Conservation (phyloP, 2,329 filamentous ascomycete species). For the Pseudogymnoascus sp. region DNA sequence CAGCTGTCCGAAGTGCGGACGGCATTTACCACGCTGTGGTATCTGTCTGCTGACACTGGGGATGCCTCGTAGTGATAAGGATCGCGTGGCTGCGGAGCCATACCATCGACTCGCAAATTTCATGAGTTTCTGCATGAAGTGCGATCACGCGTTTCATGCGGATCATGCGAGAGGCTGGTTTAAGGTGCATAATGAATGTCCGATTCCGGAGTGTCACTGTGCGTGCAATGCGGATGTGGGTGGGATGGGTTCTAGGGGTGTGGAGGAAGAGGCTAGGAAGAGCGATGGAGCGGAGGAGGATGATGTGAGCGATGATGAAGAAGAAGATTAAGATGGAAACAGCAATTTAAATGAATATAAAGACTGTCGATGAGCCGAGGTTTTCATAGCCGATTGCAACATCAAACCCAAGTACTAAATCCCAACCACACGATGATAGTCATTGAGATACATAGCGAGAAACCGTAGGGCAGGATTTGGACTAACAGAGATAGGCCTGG, state of each 20-base stretch:
- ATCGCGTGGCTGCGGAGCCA: conserved; percentile 33
- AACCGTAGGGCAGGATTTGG: background rate
- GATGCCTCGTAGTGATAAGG: conserved; percentile 50
- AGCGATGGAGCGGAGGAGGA: background rate
- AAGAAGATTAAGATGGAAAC: background rate
- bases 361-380: background rate
- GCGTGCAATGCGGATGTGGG: conserved; percentile 35
- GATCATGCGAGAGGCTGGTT: conserved; percentile 63
- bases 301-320: background rate
- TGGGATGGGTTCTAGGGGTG: background rate
- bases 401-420: background rate
- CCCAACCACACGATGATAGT: background rate
- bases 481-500: background rate
- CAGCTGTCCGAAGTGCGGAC: conserved; percentile 57
- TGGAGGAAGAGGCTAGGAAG: background rate
- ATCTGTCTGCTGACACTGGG: conserved; percentile 60
- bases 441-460: background rate
- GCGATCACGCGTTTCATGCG: conserved; percentile 58
- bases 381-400: background rate
- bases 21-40: conserved; percentile 57
- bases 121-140: conserved; percentile 60
- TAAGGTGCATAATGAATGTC: conserved; percentile 53
- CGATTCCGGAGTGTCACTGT: conserved; percentile 59
- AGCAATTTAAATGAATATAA: background rate
- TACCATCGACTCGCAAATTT: conserved; percentile 45